Base-by-base conservation (phyloP, 2,329 filamentous ascomycete genomes). In the Pseudomassariella vexata region DNA sequence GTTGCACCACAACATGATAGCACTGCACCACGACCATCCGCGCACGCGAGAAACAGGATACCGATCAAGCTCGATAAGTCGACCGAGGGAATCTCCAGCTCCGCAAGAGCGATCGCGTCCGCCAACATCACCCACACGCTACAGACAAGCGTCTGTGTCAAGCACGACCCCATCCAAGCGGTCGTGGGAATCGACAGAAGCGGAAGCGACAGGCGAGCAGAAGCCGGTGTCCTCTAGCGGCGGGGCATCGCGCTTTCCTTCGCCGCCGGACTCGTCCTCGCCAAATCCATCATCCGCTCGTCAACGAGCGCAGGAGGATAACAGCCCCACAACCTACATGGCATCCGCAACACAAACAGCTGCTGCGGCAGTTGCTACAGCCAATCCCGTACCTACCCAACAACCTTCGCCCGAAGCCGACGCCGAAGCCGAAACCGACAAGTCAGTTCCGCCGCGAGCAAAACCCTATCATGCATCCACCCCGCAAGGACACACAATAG, bases 1-100 rank as follows among this genome's bases (percentile, higher is more conserved):
- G 62, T 81, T 82, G 62, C 76, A 38, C 28, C 25, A 78, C 66
- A 77, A 70, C 64, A 83, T 79, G 70, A 82, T 86, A 66, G 60
- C 62, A 35, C 47, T 66, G 42, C 59, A 57, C 42, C 65, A 63
- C 42, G 64, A 63, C 42, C 66, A 68, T 43, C 65, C 63, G 41
- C 63, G 63, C 37, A 51, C 65, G 35, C 62, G 68, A 54, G 62
- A 70, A 47, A 55, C 51, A 26, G 55, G 58, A 36, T 55, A 56
- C 42, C 38, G 58, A 44, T 51, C 60, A 40, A 42, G 52, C 30
- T 60, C 63, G n/a, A 49, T 50, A 39, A 64, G 51, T 24, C 43
- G 51, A 29, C 47, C 51, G 26, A 50, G 50, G 23, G 51, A 53
- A 22, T 28, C 25, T 9, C 24, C 41, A 10, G 23, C 40, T 17